Evolutionary conservation across 2,329 filamentous ascomycete species (phyloP), one percentile per base, ranked within the genome.

Genomic region (Neonectria hederae): DNA sequence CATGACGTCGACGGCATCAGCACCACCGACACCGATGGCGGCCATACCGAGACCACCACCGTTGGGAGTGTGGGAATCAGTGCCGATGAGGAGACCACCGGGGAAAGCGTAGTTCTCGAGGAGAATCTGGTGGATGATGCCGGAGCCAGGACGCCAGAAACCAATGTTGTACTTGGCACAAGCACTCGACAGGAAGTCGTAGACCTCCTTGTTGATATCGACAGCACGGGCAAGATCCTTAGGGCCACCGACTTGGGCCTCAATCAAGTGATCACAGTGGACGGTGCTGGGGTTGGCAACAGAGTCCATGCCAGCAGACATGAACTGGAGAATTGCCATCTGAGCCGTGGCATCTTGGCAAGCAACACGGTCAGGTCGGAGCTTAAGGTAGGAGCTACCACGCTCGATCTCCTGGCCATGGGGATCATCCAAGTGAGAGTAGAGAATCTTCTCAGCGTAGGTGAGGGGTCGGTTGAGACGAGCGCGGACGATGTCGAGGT

Each of bases 161-260:
- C 96, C 96, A 81, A 98, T 98, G 88, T 98, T 95, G 88, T 98
- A 99, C 87, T 98, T 99, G 78, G 94, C 94, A 81, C 95, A 98
- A 71, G 95, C 92, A 69, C 90, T 90, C 67, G 94, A 89, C 78
- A 99, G 85, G 88, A 99, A 99, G 83, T 98, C 92, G 84, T 98
- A 99, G 74, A 99, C 96, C 83, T 98, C 95, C 88, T 97, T 97
- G 90, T 98, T 98, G 85, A 97, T 97, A 74, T 90, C 88, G 77
- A 95, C 86, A 75, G 96, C 96, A 77, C 95, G 90, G 67, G 89
- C 91, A 81, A 98, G 86, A 92, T 99, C 96, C 89, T 97, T 96
- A 70, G 86, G 89, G 75, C 94, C 94, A 79, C 96, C 96, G 76
- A 95, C 80, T 84, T 98, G 95, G 67, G 95, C 96, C 87, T 98